phyloP scores from a whole-genome alignment of 2,329 filamentous ascomycete species.

The Cordyceps tenuipes region DNA sequence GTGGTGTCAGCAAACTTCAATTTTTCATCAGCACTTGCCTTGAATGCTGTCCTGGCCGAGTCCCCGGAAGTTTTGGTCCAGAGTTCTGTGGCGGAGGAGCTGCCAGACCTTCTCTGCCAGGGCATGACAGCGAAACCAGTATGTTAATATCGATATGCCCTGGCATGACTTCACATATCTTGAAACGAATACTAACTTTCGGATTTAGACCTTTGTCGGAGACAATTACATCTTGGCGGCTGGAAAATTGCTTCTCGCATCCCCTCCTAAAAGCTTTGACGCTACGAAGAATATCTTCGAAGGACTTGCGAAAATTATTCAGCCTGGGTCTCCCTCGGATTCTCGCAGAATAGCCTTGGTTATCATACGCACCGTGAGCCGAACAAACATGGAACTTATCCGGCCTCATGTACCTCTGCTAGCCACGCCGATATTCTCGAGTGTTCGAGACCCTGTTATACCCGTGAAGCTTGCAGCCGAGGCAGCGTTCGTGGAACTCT shows the following conservation, averaged over 20 bases:
- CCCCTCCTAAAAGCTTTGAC: conserved; percentile 63
- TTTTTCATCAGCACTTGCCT: conserved; percentile 70
- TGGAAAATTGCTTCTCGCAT: conserved; percentile 77
- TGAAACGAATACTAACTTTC: not conserved
- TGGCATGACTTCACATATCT: not conserved
- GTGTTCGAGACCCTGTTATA: conserved; percentile 84
- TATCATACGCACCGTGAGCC: conserved; percentile 74
- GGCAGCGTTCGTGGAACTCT: conserved; percentile 85
- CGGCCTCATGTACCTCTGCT: conserved; percentile 73
- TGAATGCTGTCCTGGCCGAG: conserved; percentile 84
- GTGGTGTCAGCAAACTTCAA: conserved; percentile 71
- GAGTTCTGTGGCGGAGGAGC: conserved; percentile 59
- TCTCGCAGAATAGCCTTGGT: conserved; percentile 81
- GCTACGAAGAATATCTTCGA: conserved; percentile 72
- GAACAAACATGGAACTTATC: conserved; percentile 70
- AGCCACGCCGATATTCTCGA: conserved; percentile 77
- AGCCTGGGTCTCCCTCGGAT: conserved; percentile 71
- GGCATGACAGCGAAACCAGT: conserved; percentile 72
- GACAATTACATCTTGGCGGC: conserved; percentile 85
- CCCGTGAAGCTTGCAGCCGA: conserved; percentile 94
- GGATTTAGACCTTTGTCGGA: conserved; percentile 63
- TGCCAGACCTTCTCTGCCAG: conserved; percentile 67
- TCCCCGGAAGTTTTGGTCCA: conserved; percentile 62
- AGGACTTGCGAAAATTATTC: conserved; percentile 63
- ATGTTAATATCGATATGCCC: conserved; percentile 28